Evolutionary conservation across 352 stramenopile genomes (phyloP), one percentile per base, ranked within the genome.

Genomic region (Halophytophthora polymorphica): DNA sequence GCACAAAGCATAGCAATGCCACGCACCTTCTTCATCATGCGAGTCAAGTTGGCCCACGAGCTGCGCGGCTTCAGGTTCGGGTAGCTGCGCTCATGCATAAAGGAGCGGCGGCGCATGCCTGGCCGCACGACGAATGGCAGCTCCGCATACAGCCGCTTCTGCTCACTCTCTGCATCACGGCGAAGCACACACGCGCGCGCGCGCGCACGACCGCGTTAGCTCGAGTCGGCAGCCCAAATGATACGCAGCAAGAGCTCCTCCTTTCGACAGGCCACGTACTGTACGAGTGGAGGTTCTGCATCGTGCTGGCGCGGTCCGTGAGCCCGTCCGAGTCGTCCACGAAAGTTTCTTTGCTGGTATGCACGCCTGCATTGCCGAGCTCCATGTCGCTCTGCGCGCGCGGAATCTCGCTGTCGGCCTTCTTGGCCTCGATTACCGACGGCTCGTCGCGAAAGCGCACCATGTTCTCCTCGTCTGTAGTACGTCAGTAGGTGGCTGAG

Each of bases 281-380:
- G 73, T 89, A 89, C 34, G 87, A 89, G 52, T 83, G 66, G 35
- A 89, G 73, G 48, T 89, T 89, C 56, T 89, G 77, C 46, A 76
- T 76, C 52, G 77, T 89, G 52, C 87, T 89, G 50, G 75, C 84
- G 60, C 77, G 77, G 69, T 87, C 87, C 57, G 83, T 84, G 47
- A 89, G 71, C 14, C 77, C 72, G 45, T 89, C 77, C 10, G 75
- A 73, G 48, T 72, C 45, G 57, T 89, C 87, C 45, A 89, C 58
- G 52, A 87, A 73, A 39, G 77, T 71, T 76, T 76, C 87, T 35
- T 65, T 78, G 46, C 77, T 76, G 53, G 78, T 79, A 22, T 71
- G 59, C n/a, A n/a, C n/a, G n/a, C n/a, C n/a, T n/a, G n/a, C n/a
- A n/a, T n/a, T 83, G 52, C 77, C 75, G 25, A 89, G 61, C 53